A percentile compares a stretch with the other conserved stretches of the same genome.
Evolutionary conservation across 345 rosid genomes (phyloP).

Genomic region (Lepidium didymum): DNA sequence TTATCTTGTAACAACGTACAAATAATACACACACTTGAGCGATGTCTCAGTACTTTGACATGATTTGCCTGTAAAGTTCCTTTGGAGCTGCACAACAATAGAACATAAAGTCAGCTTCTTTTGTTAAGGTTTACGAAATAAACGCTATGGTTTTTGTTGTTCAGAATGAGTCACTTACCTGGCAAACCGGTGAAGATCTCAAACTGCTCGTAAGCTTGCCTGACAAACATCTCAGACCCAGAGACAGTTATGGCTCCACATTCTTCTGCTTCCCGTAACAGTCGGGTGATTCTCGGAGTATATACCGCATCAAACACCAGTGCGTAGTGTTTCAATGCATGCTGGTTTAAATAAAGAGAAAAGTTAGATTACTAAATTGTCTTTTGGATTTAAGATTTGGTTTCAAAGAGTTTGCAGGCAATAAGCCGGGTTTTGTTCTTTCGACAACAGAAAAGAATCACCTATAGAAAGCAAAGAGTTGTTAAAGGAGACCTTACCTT

Average conservation of each 20-base stretch:
- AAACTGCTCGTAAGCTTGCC: conserved; percentile 85
- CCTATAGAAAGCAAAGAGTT: background rate
- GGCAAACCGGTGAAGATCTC: conserved; percentile 79
- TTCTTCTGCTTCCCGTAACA: conserved; percentile 79
- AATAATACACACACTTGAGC: background rate
- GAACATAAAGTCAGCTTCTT: background rate
- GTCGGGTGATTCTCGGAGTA: conserved; percentile 76
- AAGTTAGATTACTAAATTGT: background rate
- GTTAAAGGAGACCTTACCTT: conserved; percentile 44
- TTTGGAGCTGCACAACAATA: conserved; percentile 57
- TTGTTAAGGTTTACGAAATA: too few relatives aligned
- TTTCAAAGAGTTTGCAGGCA: background rate
- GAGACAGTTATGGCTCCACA: conserved; percentile 64
- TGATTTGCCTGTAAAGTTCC: conserved; percentile 54
- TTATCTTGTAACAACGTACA: conserved; percentile 1
- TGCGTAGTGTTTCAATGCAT: conserved; percentile 59
- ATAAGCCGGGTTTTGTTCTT: background rate
- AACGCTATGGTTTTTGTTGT: background rate
- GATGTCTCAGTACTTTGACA: conserved; percentile 49
- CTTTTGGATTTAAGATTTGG: background rate
- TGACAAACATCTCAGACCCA: conserved; percentile 84
- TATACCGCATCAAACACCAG: conserved; percentile 85
- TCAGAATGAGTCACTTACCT: conserved; percentile 31
- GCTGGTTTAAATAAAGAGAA: conserved; percentile 30
- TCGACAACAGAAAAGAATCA: background rate